Evolutionary conservation across 208 protist species (phyloP).

Genomic region (Leishmania mexicana): DNA sequence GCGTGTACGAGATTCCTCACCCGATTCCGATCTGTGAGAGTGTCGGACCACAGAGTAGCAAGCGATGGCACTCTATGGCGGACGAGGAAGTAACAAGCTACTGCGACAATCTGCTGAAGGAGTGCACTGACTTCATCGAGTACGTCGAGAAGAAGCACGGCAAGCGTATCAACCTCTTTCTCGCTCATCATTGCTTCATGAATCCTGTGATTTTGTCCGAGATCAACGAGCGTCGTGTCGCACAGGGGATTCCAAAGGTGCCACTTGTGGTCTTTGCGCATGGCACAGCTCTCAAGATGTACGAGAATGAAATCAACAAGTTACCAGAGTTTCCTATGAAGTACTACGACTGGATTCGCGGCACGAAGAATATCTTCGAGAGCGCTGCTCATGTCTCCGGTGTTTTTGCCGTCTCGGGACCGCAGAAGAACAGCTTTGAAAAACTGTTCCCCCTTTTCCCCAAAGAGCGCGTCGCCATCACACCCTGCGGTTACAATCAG

Average conservation of each 20-base stretch:
- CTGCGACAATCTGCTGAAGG: constrained; percentile 46
- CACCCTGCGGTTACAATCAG: constrained; percentile 76
- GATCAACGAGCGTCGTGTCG: constrained; percentile 55
- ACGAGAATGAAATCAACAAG: constrained; percentile 72
- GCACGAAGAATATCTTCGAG: constrained; percentile 62
- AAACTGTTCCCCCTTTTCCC: constrained; percentile 63
- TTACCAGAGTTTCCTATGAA: constrained; percentile 76
- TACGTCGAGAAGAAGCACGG: constrained; percentile 72
- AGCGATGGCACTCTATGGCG: constrained; percentile 76
- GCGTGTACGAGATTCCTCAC: constrained; percentile 75
- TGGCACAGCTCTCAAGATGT: constrained; percentile 83
- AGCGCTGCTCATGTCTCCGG: constrained; percentile 46
- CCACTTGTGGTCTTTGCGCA: constrained; percentile 77
- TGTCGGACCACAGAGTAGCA: constrained; percentile 73
- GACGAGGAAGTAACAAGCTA: constrained; percentile 63
- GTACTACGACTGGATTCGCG: constrained; percentile 76
- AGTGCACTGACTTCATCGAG: constrained; percentile 64
- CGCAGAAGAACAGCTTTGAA: constrained; percentile 68
- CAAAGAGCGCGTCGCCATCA: constrained; percentile 59
- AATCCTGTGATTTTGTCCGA: constrained; percentile 75
- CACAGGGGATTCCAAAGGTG: constrained; percentile 41
- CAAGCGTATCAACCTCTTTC: constrained; percentile 58
- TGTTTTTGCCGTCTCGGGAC: constrained; percentile 67
- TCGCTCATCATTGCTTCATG: constrained; percentile 83
- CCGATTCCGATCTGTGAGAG: constrained; percentile 83